phyloP scores from a whole-genome alignment of 768 basidiomycete species.

The Podaxis carcinomalis region DNA sequence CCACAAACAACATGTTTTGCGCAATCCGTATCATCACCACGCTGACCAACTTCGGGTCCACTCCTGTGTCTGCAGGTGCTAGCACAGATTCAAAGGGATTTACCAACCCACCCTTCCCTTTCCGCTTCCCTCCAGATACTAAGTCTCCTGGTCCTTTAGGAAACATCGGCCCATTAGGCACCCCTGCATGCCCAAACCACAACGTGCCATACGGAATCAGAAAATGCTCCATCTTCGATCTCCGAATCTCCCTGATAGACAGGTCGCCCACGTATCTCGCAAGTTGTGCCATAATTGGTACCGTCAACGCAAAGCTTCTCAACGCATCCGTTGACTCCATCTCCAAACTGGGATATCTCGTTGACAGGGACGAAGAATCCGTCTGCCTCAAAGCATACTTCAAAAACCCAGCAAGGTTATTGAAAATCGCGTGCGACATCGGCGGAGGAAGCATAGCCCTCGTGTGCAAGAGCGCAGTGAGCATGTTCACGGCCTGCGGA shows the following conservation, averaged over 20 bases:
- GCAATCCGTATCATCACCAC: conserved; percentile 63
- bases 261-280: conserved; percentile 66
- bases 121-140: neutral
- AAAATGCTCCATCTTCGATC: conserved; percentile 66
- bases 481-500: conserved; percentile 40
- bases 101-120: no score
- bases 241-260: conserved; percentile 66
- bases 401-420: conserved; percentile 65
- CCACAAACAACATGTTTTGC: conserved; percentile 65
- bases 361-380: conserved; percentile 21
- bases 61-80: conserved; percentile 22
- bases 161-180: conserved; percentile 55
- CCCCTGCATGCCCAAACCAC: conserved; percentile 58
- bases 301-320: conserved; percentile 45
- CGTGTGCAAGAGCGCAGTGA: conserved; percentile 57
- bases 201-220: conserved; percentile 67
- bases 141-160: conserved; percentile 33
- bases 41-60: conserved; percentile 42
- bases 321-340: conserved; percentile 29
- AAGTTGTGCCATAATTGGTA: conserved; percentile 57
- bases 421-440: conserved; percentile 63
- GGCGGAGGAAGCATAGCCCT: conserved; percentile 56
- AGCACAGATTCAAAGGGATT: conserved; percentile 53
- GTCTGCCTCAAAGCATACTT: conserved; percentile 45
- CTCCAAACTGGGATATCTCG: neutral